phyloP scores from a whole-genome alignment of 257 asterid genomes.

The Solanum pinnatisectum region DNA sequence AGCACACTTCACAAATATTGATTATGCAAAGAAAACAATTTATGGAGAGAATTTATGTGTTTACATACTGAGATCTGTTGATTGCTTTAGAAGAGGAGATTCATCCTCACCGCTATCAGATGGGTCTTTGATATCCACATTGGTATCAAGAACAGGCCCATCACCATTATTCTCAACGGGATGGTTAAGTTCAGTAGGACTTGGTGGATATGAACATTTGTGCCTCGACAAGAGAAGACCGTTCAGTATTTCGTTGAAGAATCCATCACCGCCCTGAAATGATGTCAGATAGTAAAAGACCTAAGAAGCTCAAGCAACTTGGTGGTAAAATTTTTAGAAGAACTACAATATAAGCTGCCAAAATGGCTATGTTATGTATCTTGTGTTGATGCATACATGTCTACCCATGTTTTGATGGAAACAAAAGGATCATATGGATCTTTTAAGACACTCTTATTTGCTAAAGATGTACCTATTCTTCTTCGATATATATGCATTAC shows the following conservation, averaged over 20 bases:
- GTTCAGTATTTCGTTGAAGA: constrained; percentile 82
- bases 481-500: neutral
- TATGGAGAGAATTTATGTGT: constrained; percentile 4
- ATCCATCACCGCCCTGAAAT: constrained; percentile 93
- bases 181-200: constrained; percentile 34
- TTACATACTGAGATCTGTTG: constrained; percentile 43
- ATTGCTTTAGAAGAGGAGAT: constrained; percentile 53
- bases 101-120: constrained; percentile 40
- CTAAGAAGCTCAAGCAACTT: neutral
- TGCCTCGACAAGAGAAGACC: constrained; percentile 86
- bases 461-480: neutral
- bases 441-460: neutral
- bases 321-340: neutral
- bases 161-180: constrained; percentile 28
- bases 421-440: neutral
- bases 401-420: neutral
- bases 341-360: neutral
- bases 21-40: neutral
- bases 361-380: neutral
- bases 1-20: constrained; percentile 10
- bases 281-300: constrained; percentile 13
- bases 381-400: neutral
- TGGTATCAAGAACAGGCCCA: constrained; percentile 24
- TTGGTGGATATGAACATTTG: constrained; percentile 72
- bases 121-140: constrained; percentile 27